Evolutionary conservation across 257 asterid species (phyloP).

Genomic region (Solanum commersonii): DNA sequence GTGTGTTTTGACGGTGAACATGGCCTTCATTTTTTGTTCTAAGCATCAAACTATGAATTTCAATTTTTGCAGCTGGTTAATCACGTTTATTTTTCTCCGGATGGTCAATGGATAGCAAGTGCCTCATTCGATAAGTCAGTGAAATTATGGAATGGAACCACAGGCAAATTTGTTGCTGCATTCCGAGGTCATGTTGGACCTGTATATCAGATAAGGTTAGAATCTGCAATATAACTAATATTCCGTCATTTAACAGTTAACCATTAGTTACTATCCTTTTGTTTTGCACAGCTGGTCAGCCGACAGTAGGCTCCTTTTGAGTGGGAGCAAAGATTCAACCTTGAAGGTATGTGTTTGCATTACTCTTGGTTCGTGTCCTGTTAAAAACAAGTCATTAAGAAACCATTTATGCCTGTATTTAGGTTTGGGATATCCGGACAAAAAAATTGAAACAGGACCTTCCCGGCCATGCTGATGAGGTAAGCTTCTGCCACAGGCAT

Average conservation of each 20-base stretch:
- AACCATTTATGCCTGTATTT: background rate
- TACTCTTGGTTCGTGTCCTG: background rate
- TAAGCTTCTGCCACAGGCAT: conserved; percentile 6
- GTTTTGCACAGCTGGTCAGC: conserved; percentile 85
- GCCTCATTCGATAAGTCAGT: conserved; percentile 97
- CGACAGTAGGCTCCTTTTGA: conserved; percentile 84
- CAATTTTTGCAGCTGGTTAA: conserved; percentile 66
- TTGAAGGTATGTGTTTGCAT: conserved; percentile 49
- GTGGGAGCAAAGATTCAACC: conserved; percentile 98
- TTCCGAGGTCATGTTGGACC: conserved; percentile 97
- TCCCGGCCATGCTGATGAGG: conserved; percentile 98
- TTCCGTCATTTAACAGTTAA: background rate
- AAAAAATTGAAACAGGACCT: conserved; percentile 90
- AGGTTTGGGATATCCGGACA: conserved; percentile 94
- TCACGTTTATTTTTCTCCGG: conserved; percentile 95
- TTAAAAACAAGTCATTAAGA: background rate
- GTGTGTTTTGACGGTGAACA: background rate
- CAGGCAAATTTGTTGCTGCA: conserved; percentile 80
- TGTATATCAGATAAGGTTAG: conserved; percentile 90
- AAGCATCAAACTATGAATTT: background rate
- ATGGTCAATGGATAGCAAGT: conserved; percentile 92
- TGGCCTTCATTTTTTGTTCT: background rate
- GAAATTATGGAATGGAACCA: conserved; percentile 86
- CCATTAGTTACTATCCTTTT: conserved; percentile 3
- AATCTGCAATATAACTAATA: background rate